phyloP scores from a whole-genome alignment of 129 eudicot genomes.

The Chrysanthemum seticuspe region DNA sequence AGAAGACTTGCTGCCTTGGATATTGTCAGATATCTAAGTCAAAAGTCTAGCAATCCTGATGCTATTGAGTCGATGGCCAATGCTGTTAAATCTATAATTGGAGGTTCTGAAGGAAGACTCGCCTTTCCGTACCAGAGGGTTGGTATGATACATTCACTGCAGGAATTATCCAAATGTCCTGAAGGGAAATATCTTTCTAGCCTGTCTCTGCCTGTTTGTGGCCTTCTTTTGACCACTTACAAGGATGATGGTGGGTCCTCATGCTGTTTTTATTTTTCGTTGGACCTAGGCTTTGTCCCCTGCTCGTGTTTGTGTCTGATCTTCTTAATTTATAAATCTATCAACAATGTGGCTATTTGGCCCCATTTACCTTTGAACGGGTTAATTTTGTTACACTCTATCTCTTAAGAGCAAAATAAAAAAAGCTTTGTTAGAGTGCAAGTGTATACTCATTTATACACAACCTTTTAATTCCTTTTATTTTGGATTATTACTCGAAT shows the following conservation, averaged over 20 bases:
- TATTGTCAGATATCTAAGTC: slow-evolving; percentile 66
- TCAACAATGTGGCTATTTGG: too few species aligned
- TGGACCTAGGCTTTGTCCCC: too few species aligned
- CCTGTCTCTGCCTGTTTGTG: slow-evolving; percentile 54
- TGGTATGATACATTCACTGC: slow-evolving; percentile 81
- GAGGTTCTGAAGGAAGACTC: slow-evolving; percentile 98
- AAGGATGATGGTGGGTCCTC: slow-evolving; percentile 80
- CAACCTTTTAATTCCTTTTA: not conserved
- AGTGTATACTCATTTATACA: not conserved
- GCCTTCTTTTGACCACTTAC: slow-evolving; percentile 68
- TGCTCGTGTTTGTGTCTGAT: too few species aligned
- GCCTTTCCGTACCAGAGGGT: slow-evolving; percentile 97
- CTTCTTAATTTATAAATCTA: too few species aligned
- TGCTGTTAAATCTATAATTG: slow-evolving; percentile 66
- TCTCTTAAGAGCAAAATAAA: too few species aligned
- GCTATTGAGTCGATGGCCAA: slow-evolving; percentile 71
- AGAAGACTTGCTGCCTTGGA: slow-evolving; percentile 76
- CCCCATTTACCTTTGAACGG: too few species aligned
- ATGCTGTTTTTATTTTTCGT: not conserved
- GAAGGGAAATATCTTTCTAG: slow-evolving; percentile 67
- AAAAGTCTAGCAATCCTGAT: slow-evolving; percentile 94
- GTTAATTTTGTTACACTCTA: too few species aligned
- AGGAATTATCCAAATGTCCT: slow-evolving; percentile 68
- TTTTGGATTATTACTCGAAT: not conserved
- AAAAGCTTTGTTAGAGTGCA: too few species aligned